Base-by-base conservation (phyloP, 768 basidiomycete genomes). In the Podaxis mareebaensis region DNA sequence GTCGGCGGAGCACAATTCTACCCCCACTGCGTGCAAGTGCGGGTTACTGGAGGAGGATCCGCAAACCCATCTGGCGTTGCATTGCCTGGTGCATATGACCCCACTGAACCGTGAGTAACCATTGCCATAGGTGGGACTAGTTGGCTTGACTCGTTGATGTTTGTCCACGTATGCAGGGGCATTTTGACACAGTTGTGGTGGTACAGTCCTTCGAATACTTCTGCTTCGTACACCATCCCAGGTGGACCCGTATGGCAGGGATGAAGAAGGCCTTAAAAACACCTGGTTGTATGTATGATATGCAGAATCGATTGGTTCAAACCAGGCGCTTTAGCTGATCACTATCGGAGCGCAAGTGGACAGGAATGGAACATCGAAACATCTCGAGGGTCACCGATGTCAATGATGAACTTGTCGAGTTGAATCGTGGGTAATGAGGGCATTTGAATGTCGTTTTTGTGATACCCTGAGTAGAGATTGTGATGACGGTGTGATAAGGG, bases 1-100 rank as follows among this genome's bases (percentile, higher is more conserved):
- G 71, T 77, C 53, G 76, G 77, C 12, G 76, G 77, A 8, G 78
- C 78, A 6, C 77, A 78, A 64, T 78, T 79, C 64, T 78, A 75
- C 68, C 67, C 64, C 2, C 64, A 75, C 55, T 77, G 77, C 54
- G 71, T 74, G n/a, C 77, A 78, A 55, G 70, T 77, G 49, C 74
- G 70, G 55, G 74, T 77, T 63, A 72, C 72, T 30, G 70, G 74
- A 33, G 74, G 73, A 11, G 75, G 77, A 28, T 74, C 66, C 39
- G 75, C 73, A 7, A 73, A 64, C 67, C 76, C 75, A 15, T 68
- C 74, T 2, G 75, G 70, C 38, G 70, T 76, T 44, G 72, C 75
- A n/a, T 65, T 77, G n/a, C 77, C 76, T 5, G 76, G 78, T n/a
- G 74, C 66, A 6, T 78, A 79, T 67, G 68, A 72, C 39, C 60